Evolutionary conservation across 2,329 filamentous ascomycete species (phyloP).

Genomic region (Penicillium occitanis): DNA sequence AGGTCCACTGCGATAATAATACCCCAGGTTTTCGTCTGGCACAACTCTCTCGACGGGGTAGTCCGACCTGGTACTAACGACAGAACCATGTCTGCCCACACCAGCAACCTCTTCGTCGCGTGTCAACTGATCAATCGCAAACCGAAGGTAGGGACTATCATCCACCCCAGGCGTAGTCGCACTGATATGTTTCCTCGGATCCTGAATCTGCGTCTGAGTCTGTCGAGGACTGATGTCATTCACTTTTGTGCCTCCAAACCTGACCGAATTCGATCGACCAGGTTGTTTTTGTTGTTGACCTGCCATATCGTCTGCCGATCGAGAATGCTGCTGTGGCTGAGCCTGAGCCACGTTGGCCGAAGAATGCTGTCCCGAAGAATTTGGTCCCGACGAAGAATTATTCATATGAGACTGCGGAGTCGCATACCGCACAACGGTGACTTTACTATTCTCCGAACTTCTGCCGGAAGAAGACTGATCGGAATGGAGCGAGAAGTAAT

Average conservation of each 20-base stretch:
- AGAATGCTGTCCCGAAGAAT: constrained; percentile 29
- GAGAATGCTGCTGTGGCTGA: not conserved
- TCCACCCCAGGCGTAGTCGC: constrained; percentile 73
- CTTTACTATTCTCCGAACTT: constrained; percentile 37
- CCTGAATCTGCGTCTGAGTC: constrained; percentile 23
- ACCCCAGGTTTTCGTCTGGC: constrained; percentile 48
- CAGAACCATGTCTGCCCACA: constrained; percentile 53
- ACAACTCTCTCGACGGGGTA: constrained; percentile 55
- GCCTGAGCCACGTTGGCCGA: constrained; percentile 27
- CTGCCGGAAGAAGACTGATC: constrained; percentile 33
- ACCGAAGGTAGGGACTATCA: constrained; percentile 83
- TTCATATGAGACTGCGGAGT: constrained; percentile 43
- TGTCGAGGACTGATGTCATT: constrained; percentile 27
- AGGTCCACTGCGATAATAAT: constrained; percentile 38
- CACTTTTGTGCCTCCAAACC: constrained; percentile 30
- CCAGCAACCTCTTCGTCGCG: constrained; percentile 65
- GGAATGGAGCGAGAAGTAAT: constrained; percentile 50
- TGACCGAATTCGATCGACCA: constrained; percentile 29
- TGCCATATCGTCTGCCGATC: constrained; percentile 6
- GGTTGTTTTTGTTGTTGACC: constrained; percentile 7
- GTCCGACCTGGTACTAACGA: constrained; percentile 34
- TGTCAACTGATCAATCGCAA: constrained; percentile 84
- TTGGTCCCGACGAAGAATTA: constrained; percentile 32
- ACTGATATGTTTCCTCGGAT: constrained; percentile 30
- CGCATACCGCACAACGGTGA: constrained; percentile 44